phyloP scores from a whole-genome alignment of 108 stramenopile genomes.

The Skeletonema grethae region DNA sequence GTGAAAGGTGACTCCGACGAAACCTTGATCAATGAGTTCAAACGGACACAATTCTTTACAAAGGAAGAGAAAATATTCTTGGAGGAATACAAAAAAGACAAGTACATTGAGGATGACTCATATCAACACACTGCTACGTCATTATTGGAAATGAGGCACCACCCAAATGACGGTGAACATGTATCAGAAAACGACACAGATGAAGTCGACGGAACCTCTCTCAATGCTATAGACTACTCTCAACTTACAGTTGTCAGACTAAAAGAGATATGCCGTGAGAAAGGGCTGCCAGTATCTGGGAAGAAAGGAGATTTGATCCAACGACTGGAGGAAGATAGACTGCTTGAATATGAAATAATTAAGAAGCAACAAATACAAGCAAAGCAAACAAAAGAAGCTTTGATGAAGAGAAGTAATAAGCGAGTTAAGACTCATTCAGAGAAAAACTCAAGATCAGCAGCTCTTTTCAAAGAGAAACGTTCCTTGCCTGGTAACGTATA shows the following conservation, averaged over 20 bases:
- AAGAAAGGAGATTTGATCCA: constrained; percentile 65
- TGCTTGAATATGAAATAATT: constrained; percentile 33
- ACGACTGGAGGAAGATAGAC: constrained; percentile 46
- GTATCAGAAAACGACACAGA: background rate
- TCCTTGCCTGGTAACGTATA: constrained; percentile 21
- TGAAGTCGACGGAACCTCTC: background rate
- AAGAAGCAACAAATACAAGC: constrained; percentile 11
- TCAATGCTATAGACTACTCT: constrained; percentile 45
- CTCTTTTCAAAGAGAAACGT: background rate
- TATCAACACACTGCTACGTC: constrained; percentile 28
- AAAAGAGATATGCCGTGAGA: constrained; percentile 72
- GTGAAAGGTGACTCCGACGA: constrained; percentile 30
- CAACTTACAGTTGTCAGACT: constrained; percentile 59
- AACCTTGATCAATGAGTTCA: constrained; percentile 41
- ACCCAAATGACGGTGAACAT: background rate
- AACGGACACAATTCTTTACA: constrained; percentile 46
- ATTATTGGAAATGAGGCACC: background rate
- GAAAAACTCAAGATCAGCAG: background rate
- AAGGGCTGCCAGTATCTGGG: constrained; percentile 66
- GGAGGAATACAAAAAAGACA: constrained; percentile 37
- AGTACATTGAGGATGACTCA: constrained; percentile 23
- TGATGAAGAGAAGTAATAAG: background rate
- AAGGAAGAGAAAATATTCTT: constrained; percentile 58
- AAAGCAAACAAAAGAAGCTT: constrained; percentile 1
- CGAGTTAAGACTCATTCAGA: background rate